phyloP scores from a whole-genome alignment of 192 early-diverging fungal species.

The Umbelopsis sp. region DNA sequence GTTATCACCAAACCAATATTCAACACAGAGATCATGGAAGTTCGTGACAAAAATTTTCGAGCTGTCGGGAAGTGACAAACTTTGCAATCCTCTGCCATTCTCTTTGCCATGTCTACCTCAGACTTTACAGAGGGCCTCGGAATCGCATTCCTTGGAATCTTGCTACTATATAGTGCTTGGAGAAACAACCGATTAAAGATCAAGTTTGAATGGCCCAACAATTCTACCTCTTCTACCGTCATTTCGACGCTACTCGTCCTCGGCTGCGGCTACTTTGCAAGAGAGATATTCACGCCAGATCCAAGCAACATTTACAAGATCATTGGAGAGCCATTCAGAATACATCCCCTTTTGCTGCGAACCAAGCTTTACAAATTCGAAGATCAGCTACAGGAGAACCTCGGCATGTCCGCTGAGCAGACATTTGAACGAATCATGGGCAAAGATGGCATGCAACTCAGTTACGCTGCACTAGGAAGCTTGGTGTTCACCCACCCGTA shows the following conservation, averaged over 20 bases:
- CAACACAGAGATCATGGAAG: too few relatives aligned
- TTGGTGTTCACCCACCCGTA: background rate
- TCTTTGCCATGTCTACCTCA: background rate
- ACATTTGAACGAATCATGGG: slow-evolving; percentile 14
- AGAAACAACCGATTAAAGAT: background rate
- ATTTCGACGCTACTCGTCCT: background rate
- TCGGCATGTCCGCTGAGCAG: background rate
- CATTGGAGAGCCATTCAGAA: slow-evolving; percentile 6
- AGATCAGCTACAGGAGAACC: background rate
- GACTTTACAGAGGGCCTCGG: background rate
- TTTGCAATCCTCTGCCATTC: too few relatives aligned
- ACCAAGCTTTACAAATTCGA: slow-evolving; percentile 6
- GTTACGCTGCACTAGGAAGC: background rate
- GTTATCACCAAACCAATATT: too few relatives aligned
- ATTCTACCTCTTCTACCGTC: background rate
- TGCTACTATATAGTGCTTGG: background rate
- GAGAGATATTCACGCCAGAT: background rate
- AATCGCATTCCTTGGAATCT: background rate
- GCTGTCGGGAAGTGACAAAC: too few relatives aligned
- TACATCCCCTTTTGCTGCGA: slow-evolving; percentile 1
- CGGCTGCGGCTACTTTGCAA: background rate
- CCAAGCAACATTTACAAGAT: background rate
- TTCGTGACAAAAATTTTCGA: too few relatives aligned
- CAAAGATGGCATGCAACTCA: slow-evolving; percentile 15
- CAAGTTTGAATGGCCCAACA: background rate